Conservation (phyloP, 352 stramenopile genomes). For the Phytopythium aichiense region DNA sequence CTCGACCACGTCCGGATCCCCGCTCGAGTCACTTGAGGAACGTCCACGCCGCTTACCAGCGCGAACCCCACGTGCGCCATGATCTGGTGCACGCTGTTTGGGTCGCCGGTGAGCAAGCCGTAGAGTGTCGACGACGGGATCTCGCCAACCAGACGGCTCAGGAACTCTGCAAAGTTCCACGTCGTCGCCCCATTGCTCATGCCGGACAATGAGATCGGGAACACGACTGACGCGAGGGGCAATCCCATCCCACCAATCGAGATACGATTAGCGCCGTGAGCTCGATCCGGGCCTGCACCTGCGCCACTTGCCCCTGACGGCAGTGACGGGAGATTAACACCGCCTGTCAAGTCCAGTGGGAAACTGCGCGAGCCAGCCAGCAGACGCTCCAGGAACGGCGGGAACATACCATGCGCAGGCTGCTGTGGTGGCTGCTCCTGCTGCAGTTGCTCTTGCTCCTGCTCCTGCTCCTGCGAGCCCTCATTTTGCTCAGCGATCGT, state of each 20-base stretch:
- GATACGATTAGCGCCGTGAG: slow-evolving; percentile 16
- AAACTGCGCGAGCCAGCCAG: slow-evolving; percentile 9
- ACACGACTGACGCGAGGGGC: slow-evolving; percentile 47
- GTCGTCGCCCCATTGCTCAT: slow-evolving; percentile 34
- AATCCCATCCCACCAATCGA: slow-evolving; percentile 32
- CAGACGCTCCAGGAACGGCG: slow-evolving; percentile 1
- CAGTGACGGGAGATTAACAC: not conserved
- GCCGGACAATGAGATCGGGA: slow-evolving; percentile 44
- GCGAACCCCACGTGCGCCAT: slow-evolving; percentile 52
- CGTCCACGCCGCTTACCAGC: slow-evolving; percentile 54
- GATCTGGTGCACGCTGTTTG: slow-evolving; percentile 46
- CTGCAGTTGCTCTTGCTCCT: too few relatives aligned
- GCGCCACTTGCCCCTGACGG: slow-evolving; percentile 1
- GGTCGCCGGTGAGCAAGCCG: slow-evolving; percentile 41
- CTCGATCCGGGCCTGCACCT: slow-evolving; percentile 1
- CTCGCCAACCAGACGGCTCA: slow-evolving; percentile 39
- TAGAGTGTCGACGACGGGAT: slow-evolving; percentile 49
- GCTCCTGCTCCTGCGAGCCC: not conserved
- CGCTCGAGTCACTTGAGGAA: slow-evolving; percentile 53
- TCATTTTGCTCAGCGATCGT: not conserved
- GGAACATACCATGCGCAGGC: not conserved
- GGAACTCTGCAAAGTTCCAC: slow-evolving; percentile 61
- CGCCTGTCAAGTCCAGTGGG: slow-evolving; percentile 15
- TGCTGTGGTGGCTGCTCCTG: not conserved
- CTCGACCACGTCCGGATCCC: slow-evolving; percentile 53